Percentiles rank a stretch among this genome's conserved stretches.
These are phyloP conservation scores for Vinca minor DNA, from an alignment of 257 asterid species.

Conservation along the genomic window DNA sequence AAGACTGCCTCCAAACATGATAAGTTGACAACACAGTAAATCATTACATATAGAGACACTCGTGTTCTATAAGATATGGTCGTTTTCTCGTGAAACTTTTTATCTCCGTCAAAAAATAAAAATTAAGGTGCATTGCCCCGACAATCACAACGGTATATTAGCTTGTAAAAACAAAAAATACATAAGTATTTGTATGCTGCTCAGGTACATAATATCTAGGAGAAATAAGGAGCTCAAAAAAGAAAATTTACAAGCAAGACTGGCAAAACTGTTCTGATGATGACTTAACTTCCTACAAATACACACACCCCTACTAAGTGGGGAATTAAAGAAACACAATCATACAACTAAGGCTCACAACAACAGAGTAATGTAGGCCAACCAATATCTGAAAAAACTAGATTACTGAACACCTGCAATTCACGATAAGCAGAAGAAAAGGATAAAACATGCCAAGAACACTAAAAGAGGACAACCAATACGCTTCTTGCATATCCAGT, in stretches of 20 bases:
- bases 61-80: no score
- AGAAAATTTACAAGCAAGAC: slow-evolving; percentile 7
- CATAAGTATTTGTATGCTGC: not conserved
- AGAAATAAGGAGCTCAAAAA: not conserved
- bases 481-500: not conserved
- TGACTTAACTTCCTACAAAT: not conserved
- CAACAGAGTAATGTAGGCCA: not conserved
- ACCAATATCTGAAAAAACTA: not conserved
- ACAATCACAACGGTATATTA: not conserved
- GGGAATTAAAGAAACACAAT: not conserved
- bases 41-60: no score
- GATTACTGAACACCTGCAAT: not conserved
- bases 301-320: not conserved
- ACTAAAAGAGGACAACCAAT: not conserved
- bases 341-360: slow-evolving; percentile 1
- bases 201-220: not conserved
- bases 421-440: not conserved
- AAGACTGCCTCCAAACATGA: no score
- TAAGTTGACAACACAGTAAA: no score
- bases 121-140: not conserved
- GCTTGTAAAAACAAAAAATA: not conserved
- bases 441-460: no score
- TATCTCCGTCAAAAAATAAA: not conserved
- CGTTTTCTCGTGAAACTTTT: no score
- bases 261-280: slow-evolving; percentile 4